Percentiles rank a stretch among this genome's conserved stretches.
phyloP scores from a whole-genome alignment of 306 rosid species.

The Alnus glutinosa region DNA sequence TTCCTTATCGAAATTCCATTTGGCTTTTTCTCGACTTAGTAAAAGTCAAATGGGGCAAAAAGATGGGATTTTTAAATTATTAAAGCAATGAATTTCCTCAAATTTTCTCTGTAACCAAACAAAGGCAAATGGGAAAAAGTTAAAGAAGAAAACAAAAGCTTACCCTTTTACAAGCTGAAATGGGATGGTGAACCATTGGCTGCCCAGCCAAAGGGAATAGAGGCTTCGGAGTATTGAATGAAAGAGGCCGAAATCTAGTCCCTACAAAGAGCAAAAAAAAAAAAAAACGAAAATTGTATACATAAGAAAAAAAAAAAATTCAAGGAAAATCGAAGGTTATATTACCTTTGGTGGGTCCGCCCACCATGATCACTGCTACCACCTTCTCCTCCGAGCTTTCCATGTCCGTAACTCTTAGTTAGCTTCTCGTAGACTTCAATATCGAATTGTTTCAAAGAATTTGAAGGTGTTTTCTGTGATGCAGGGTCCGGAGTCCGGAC shows the following conservation, averaged over 20 bases:
- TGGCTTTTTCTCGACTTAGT: neutral
- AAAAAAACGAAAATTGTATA: constrained; percentile 18
- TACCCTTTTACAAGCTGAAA: constrained; percentile 93
- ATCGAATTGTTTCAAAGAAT: constrained; percentile 3
- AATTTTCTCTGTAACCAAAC: neutral
- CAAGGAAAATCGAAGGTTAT: neutral
- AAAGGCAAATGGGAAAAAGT: neutral
- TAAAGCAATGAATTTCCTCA: neutral
- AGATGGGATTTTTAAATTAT: neutral
- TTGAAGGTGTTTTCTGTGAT: neutral
- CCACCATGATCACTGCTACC: constrained; percentile 98
- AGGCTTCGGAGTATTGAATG: constrained; percentile 92
- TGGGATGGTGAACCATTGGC: constrained; percentile 95
- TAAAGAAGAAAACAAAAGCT: constrained; percentile 26
- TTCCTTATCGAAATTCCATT: neutral
- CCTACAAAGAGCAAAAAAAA: constrained; percentile 49
- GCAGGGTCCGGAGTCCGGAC: neutral
- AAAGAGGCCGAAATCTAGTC: constrained; percentile 97
- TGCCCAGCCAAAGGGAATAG: constrained; percentile 98
- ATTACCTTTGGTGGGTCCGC: constrained; percentile 95
- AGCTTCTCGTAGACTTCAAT: constrained; percentile 4
- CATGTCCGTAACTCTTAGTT: constrained; percentile 41
- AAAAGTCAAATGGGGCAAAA: neutral
- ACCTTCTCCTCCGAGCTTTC: constrained; percentile 79
- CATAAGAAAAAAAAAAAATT: neutral